Evolutionary conservation across 106 monocot species (phyloP), one percentile per base, ranked within the genome.

Genomic region (Narthecium ossifragum): DNA sequence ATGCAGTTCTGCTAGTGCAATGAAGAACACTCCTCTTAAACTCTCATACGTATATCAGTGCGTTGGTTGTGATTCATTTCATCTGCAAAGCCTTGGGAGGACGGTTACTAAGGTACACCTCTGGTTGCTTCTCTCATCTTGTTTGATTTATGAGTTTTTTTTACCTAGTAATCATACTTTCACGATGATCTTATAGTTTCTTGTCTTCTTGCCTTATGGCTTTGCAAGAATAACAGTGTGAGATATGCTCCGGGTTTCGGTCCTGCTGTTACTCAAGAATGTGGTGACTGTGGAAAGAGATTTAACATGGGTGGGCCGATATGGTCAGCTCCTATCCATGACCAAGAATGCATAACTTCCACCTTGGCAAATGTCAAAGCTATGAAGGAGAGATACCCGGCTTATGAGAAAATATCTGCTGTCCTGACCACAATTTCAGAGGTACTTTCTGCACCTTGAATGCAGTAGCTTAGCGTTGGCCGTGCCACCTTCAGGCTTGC

Each of bases 271-370:
- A 80, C 89, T 57, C 79, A 83, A 77, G 93, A 73, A 47, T 94
- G 89, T 53, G 55, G 62, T 21, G 83, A 89, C 31, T 89, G 93
- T 21, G 85, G 88, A 22, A 94, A 90, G 71, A 85, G 68, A 62
- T 86, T 85, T 62, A 79, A 89, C 32, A 89, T 94, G 85, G 93
- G 93, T 48, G 93, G 93, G 6, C 93, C 93, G 15, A 89, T 94
- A 63, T 94, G 93, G 93, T 83, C 85, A 61, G 93, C 89, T 60
- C 89, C 93, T 33, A 94, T 94, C 26, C 93, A 94, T 59, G 89
- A 94, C 53, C 82, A 78, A 51, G 80, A 89, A 27, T 94, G 89
- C 85, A 80, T 83, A 31, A 32, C 62, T 26, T 86, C 85, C 25
- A 83, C 73, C 17, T 67, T 90, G 46, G 57, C 56, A 41, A 78